phyloP scores from a whole-genome alignment of 2,329 filamentous ascomycete genomes.

The Talaromyces amestolkiae region DNA sequence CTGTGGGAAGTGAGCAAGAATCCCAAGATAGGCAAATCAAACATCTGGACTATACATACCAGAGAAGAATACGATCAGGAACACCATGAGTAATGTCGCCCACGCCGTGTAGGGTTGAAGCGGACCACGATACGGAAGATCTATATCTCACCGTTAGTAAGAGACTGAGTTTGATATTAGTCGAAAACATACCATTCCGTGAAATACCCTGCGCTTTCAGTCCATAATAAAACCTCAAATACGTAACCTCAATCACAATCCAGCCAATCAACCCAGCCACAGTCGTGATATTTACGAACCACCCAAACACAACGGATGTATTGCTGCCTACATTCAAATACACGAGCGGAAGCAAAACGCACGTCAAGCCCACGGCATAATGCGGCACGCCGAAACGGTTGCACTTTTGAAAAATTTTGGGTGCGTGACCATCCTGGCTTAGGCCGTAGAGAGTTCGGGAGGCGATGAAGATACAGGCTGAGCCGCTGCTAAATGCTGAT shows the following conservation, averaged over 20 bases:
- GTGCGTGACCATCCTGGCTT: constrained; percentile 63
- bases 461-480: constrained; percentile 72
- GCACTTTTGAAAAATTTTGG: constrained; percentile 59
- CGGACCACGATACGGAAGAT: constrained; percentile 58
- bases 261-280: constrained; percentile 70
- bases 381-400: constrained; percentile 63
- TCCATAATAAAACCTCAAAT: constrained; percentile 56
- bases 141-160: background rate
- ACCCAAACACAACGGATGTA: constrained; percentile 64
- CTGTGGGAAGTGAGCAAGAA: background rate
- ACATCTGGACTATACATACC: background rate
- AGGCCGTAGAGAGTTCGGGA: constrained; percentile 67
- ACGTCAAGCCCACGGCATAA: constrained; percentile 55
- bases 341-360: constrained; percentile 62
- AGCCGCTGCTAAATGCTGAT: constrained; percentile 73
- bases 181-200: constrained; percentile 34
- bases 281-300: constrained; percentile 69
- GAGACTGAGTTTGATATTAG: background rate
- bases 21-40: background rate
- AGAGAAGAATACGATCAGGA: constrained; percentile 42
- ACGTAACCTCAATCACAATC: constrained; percentile 38
- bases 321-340: constrained; percentile 64
- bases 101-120: constrained; percentile 66
- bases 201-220: constrained; percentile 59
- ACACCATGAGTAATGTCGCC: constrained; percentile 51